Percentiles rank a stretch among this genome's conserved stretches.
phyloP scores from a whole-genome alignment of 1,284 basidiomycete genomes.

The Phlebopus sp. region DNA sequence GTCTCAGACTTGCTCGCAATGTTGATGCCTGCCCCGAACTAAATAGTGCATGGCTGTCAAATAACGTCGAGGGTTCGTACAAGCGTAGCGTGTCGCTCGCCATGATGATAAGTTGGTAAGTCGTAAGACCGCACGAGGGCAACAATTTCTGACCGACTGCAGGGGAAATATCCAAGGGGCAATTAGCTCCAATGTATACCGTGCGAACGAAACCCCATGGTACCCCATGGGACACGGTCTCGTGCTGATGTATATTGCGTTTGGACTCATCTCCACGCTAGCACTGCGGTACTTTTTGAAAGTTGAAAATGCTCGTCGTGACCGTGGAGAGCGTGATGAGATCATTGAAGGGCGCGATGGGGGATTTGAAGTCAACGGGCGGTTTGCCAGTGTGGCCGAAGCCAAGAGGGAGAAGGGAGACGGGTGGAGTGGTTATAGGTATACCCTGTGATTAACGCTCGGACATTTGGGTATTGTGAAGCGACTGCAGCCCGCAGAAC shows the following conservation, averaged over 20 bases:
- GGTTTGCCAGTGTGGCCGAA: constrained; percentile 46
- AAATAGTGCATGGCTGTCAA: constrained; percentile 63
- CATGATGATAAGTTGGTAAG: constrained; percentile 65
- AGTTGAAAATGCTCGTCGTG: constrained; percentile 59
- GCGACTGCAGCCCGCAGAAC: background rate
- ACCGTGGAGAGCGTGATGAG: constrained; percentile 65
- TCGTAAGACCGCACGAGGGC: constrained; percentile 3
- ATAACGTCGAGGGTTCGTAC: constrained; percentile 73
- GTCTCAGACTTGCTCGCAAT: too few species aligned
- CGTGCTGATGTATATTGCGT: constrained; percentile 66
- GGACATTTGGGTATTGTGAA: background rate
- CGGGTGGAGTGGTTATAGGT: constrained; percentile 58
- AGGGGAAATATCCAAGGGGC: constrained; percentile 72
- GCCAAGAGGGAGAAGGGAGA: constrained; percentile 59
- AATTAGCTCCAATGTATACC: constrained; percentile 70
- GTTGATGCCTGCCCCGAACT: constrained; percentile 1
- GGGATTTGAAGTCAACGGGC: constrained; percentile 44
- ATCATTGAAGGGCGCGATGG: constrained; percentile 53
- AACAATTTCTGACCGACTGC: background rate
- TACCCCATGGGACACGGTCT: constrained; percentile 67
- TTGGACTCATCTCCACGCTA: constrained; percentile 56
- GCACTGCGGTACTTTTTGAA: constrained; percentile 47
- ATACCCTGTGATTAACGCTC: constrained; percentile 29
- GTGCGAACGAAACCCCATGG: constrained; percentile 63
- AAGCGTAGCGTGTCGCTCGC: constrained; percentile 72